These are phyloP conservation scores for Calonectria pteridis DNA, from an alignment of 2,329 filamentous ascomycete species.

Conservation along the genomic window DNA sequence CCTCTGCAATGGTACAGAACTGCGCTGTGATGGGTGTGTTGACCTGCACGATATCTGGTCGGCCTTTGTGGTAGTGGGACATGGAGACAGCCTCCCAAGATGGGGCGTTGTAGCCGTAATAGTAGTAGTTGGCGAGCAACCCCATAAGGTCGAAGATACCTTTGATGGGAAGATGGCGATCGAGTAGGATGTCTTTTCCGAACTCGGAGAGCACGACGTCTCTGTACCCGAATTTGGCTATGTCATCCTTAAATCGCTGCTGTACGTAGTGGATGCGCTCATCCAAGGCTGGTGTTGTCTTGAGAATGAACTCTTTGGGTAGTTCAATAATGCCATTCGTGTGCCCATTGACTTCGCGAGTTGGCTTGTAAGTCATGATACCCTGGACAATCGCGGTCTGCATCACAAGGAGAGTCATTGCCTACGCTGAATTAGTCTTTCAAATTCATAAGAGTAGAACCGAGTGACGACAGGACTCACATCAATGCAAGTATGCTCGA, in stretches of 20 bases:
- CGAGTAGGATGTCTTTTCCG: conserved; percentile 25
- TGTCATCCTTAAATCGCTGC: conserved; percentile 21
- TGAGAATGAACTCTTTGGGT: conserved; percentile 24
- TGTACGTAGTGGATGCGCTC: conserved; percentile 25
- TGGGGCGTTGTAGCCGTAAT: conserved; percentile 27
- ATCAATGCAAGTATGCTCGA: conserved; percentile 32
- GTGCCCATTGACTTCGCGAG: conserved; percentile 14
- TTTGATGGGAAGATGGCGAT: conserved; percentile 29
- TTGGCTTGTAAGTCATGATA: conserved; percentile 22
- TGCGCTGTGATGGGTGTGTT: conserved; percentile 19
- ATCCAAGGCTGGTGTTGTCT: conserved; percentile 22
- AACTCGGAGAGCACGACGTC: conserved; percentile 27
- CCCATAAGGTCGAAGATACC: conserved; percentile 29
- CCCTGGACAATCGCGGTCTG: conserved; percentile 25
- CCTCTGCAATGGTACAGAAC: conserved; percentile 28
- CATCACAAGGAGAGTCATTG: conserved; percentile 29
- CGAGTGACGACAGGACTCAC: conserved; percentile 8
- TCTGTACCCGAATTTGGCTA: conserved; percentile 23
- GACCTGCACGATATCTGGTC: conserved; percentile 30
- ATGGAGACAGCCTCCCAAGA: conserved; percentile 32
- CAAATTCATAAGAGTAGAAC: neutral
- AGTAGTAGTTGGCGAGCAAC: conserved; percentile 29
- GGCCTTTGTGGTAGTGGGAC: conserved; percentile 33
- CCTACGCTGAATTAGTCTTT: conserved; percentile 10
- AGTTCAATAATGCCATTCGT: conserved; percentile 3